These are phyloP conservation scores for Podospora bellae-mahoneyi DNA, from an alignment of 495 filamentous ascomycete species.

Conservation along the genomic window DNA sequence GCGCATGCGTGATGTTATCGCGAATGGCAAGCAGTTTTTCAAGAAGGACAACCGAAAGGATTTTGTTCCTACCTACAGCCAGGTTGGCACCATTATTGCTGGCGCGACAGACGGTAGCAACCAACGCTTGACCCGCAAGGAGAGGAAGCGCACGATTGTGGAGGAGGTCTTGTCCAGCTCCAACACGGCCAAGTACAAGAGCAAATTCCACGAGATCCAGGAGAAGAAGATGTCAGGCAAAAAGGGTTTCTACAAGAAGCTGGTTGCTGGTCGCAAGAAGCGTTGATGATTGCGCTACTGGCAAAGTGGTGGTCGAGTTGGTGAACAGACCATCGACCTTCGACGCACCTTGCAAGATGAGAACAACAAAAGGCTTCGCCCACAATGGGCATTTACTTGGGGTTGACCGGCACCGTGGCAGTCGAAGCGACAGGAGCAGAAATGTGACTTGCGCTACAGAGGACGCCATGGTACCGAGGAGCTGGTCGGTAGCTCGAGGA, in stretches of 20 bases:
- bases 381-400: background rate
- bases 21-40: conserved; percentile 80
- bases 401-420: background rate
- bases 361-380: background rate
- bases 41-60: conserved; percentile 68
- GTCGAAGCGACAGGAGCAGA: background rate
- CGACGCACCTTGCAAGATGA: background rate
- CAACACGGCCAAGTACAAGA: conserved; percentile 34
- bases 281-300: conserved; percentile 22
- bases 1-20: conserved; percentile 82
- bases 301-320: background rate
- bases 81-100: conserved; percentile 84
- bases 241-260: conserved; percentile 34
- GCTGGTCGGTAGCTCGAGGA: background rate
- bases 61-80: conserved; percentile 71
- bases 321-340: background rate
- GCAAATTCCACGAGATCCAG: conserved; percentile 38
- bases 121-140: conserved; percentile 73
- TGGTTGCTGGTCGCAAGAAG: conserved; percentile 30
- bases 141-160: conserved; percentile 86
- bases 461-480: background rate
- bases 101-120: conserved; percentile 86
- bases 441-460: background rate
- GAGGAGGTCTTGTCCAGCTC: conserved; percentile 76
- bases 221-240: conserved; percentile 31